Base-by-base conservation (phyloP, 495 filamentous ascomycete species). In the Chaetomium tenue region DNA sequence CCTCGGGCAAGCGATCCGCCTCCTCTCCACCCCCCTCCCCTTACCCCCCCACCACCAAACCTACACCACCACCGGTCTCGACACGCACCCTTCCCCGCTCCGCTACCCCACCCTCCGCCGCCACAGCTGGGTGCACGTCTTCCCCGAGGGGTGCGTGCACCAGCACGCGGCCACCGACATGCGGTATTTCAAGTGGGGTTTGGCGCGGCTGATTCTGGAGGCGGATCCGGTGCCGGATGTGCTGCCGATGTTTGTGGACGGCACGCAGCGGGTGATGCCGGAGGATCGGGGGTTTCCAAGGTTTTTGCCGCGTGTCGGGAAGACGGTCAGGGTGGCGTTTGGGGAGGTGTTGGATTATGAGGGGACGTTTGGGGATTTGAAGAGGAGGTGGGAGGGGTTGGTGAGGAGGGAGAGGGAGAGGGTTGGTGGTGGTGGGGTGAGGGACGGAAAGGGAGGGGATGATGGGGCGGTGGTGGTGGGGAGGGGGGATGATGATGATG, bases 121-220 rank as follows among this genome's bases (percentile, higher is more conserved):
- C 37, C 79, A 89, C 75, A 81, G 82, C 46, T 97, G 93, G 94
- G 78, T 98, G 3, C 94, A 98, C 76, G 89, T 98, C 50, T 98
- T 97, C 77, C 94, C 94, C 42, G 94, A 98, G 75, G 94, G 92
- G 16, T 88, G 88, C 66, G 90, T 97, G 25, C 93, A 98, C 76
- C 94, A 98, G 78, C 86, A 92, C 61, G 86, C 89, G 3, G 74
- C 81, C 37, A 86, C 87, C 66, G 85, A 86, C 42, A 88, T 97
- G 84, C 89, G 93, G 13, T 98, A 98, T 78, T 97, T 97, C 84
- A 96, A 94, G 75, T 98, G 94, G 94, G 94, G 94, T 7, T 79
- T 97, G 8, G 89, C 93, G 5, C 85, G 94, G 2, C 78, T 97
- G 44, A 93, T 98, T 58, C 82, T 98, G 12, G 94, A 98, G 74